Evolutionary conservation across 78 protist genomes (phyloP).

Genomic region (Guillardia theta): DNA sequence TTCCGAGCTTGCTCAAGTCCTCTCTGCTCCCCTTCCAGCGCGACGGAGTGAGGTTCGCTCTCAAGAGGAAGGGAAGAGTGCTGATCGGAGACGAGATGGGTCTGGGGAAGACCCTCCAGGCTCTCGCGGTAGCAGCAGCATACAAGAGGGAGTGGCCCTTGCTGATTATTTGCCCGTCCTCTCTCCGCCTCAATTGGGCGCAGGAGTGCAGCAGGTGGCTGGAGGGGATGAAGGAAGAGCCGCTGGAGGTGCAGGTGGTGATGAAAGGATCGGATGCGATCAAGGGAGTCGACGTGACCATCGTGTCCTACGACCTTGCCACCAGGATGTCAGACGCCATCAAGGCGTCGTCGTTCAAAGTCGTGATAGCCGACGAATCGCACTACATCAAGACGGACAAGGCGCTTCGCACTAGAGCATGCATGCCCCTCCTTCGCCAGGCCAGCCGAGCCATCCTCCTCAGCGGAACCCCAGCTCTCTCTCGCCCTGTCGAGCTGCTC

Average conservation of each 20-base stretch:
- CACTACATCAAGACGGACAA: slow-evolving; percentile 22
- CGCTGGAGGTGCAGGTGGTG: too few relatives aligned
- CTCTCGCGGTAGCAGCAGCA: background rate
- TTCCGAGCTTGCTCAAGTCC: background rate
- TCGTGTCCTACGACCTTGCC: background rate
- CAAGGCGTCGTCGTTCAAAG: background rate
- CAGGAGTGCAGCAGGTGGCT: background rate
- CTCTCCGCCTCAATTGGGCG: background rate
- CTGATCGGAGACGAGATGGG: slow-evolving; percentile 39
- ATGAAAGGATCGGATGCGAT: too few relatives aligned
- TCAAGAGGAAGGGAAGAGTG: background rate
- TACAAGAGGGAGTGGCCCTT: slow-evolving; percentile 27
- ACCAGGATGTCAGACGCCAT: background rate
- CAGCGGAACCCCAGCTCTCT: background rate
- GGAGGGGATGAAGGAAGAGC: too few relatives aligned
- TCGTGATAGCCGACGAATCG: slow-evolving; percentile 7
- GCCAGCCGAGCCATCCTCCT: background rate
- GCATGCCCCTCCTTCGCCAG: background rate
- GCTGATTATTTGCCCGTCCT: slow-evolving; percentile 30
- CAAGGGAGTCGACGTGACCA: background rate
- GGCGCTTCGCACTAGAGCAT: background rate
- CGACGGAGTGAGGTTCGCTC: background rate
- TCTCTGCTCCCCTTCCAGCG: slow-evolving; percentile 14
- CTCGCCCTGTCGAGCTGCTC: background rate
- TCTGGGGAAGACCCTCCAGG: slow-evolving; percentile 39